These are phyloP conservation scores for Plasmodium knowlesi DNA, from an alignment of 169 alveolate species.

Conservation along the genomic window DNA sequence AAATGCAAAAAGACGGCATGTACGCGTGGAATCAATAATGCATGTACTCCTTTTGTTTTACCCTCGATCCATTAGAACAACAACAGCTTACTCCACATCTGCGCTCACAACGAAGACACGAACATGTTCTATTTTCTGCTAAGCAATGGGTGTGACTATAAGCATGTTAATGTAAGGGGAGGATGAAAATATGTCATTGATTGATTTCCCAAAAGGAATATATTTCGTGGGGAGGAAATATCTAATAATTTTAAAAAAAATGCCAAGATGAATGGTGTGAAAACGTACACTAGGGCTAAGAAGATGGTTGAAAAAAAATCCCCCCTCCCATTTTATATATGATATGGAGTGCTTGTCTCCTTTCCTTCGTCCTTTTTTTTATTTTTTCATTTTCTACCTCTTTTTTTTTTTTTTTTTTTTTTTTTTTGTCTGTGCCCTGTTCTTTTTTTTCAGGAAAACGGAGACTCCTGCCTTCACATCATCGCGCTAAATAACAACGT, in stretches of 20 bases:
- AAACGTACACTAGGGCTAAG: neutral
- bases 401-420: neutral
- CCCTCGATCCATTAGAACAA: constrained; percentile 3
- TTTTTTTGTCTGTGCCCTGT: neutral
- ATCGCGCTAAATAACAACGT: constrained; percentile 60
- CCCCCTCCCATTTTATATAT: neutral
- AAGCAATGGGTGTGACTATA: constrained; percentile 65
- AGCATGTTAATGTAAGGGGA: constrained; percentile 47
- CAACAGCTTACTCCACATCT: constrained; percentile 58
- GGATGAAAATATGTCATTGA: neutral
- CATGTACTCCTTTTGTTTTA: neutral
- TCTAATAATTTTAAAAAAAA: neutral
- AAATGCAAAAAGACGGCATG: neutral
- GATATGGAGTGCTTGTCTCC: neutral
- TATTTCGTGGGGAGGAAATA: neutral
- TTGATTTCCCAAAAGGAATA: neutral
- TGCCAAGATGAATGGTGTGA: neutral
- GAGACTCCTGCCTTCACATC: constrained; percentile 69
- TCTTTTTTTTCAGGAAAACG: constrained; percentile 29
- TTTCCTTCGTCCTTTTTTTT: neutral
- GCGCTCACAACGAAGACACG: constrained; percentile 62
- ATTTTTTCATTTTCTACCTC: neutral
- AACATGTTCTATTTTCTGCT: constrained; percentile 56
- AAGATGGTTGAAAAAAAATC: neutral
- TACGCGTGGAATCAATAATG: neutral